Evolutionary conservation across 2,329 filamentous ascomycete genomes (phyloP).

Genomic region (Claviceps africana): DNA sequence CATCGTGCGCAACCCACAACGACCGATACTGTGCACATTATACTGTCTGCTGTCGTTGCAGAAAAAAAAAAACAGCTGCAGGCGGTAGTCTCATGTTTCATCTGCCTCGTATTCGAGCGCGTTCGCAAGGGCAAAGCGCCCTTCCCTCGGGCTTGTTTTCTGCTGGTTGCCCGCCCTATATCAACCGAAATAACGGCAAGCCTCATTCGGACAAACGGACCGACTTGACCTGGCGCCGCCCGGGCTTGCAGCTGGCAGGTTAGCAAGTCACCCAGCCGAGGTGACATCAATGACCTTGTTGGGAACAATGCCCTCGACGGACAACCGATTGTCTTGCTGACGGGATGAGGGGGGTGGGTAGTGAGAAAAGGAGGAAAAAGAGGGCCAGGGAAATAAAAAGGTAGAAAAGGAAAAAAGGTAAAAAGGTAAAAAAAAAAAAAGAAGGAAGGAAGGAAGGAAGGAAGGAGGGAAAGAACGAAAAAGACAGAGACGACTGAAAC

Average conservation of each 20-base stretch:
- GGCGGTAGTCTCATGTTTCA: not conserved
- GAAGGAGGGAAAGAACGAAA: no score
- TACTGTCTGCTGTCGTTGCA: no score
- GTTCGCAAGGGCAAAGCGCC: not conserved
- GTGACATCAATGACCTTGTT: not conserved
- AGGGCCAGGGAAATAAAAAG: no score
- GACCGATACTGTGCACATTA: no score
- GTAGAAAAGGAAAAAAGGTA: no score
- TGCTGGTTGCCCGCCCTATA: not conserved
- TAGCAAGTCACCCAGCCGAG: not conserved
- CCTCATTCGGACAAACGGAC: not conserved
- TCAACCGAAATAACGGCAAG: not conserved
- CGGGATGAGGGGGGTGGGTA: not conserved
- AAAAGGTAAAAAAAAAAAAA: not conserved
- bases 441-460: not conserved
- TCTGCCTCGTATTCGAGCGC: not conserved
- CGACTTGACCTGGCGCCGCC: not conserved
- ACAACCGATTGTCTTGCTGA: not conserved
- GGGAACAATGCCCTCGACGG: not conserved
- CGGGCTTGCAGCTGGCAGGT: not conserved
- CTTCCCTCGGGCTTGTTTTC: not conserved
- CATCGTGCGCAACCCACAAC: no score
- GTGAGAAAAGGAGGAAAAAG: no score
- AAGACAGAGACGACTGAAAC: not conserved
- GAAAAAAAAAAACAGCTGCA: no score